phyloP scores from a whole-genome alignment of 192 early-diverging fungal species.

The Coemansia sp. region DNA sequence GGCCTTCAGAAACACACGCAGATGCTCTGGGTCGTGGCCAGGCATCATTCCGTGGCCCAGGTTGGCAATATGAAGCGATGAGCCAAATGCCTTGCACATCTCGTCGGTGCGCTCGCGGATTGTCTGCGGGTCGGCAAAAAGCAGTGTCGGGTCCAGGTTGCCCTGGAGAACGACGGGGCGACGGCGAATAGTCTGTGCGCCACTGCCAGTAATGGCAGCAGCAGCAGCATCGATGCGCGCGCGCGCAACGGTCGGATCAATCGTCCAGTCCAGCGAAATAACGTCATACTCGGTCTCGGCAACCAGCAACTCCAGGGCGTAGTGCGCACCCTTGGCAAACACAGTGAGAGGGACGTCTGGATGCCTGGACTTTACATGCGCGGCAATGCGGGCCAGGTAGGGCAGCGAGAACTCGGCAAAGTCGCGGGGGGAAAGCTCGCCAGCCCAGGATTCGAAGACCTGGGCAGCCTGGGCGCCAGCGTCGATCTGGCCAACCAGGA shows the following conservation, averaged over 20 bases:
- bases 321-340: slow-evolving; percentile 93
- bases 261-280: slow-evolving; percentile 90
- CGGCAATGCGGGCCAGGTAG: slow-evolving; percentile 82
- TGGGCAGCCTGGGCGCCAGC: slow-evolving; percentile 98
- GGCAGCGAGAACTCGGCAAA: slow-evolving; percentile 87
- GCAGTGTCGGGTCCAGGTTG: slow-evolving; percentile 87
- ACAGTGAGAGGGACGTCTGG: slow-evolving; percentile 82
- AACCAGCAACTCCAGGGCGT: slow-evolving; percentile 72
- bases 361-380: slow-evolving; percentile 65
- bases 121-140: slow-evolving; percentile 74
- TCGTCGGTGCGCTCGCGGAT: slow-evolving; percentile 70
- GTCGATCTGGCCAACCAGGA: slow-evolving; percentile 87
- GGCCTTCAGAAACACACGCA: slow-evolving; percentile 68
- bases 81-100: slow-evolving; percentile 85
- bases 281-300: slow-evolving; percentile 74
- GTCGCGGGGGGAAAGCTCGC: slow-evolving; percentile 80
- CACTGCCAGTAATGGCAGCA: background rate
- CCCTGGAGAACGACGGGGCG: slow-evolving; percentile 73
- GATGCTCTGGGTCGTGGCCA: slow-evolving; percentile 69
- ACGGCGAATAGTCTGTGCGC: background rate
- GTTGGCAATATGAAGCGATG: slow-evolving; percentile 84
- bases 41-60: slow-evolving; percentile 97
- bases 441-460: slow-evolving; percentile 98
- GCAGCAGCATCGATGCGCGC: slow-evolving; percentile 24
- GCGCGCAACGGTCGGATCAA: slow-evolving; percentile 61